These are phyloP conservation scores for Trichosporon sp. DNA, from an alignment of 1,284 basidiomycete genomes.

Conservation along the genomic window DNA sequence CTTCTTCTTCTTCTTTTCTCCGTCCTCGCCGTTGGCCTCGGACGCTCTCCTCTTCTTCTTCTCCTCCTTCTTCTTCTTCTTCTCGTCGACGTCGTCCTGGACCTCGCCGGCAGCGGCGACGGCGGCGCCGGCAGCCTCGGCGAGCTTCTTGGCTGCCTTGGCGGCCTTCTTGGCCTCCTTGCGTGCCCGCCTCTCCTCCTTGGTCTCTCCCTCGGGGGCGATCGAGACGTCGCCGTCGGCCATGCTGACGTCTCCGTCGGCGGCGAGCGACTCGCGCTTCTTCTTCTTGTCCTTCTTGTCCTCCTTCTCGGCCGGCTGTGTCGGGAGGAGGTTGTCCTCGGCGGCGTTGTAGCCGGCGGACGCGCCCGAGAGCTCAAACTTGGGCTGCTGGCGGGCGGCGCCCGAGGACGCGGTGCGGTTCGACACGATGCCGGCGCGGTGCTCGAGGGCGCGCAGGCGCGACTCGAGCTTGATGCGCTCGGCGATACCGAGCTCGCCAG, in stretches of 20 bases:
- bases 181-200: conserved; percentile 58
- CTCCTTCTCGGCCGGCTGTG: conserved; percentile 67
- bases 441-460: conserved; percentile 81
- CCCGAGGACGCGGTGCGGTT: conserved; percentile 58
- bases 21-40: conserved; percentile 35
- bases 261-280: conserved; percentile 59
- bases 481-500: conserved; percentile 83
- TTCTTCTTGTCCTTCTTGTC: conserved; percentile 70
- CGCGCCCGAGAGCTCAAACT: conserved; percentile 72
- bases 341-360: conserved; percentile 68
- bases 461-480: conserved; percentile 94
- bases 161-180: conserved; percentile 55
- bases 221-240: conserved; percentile 46
- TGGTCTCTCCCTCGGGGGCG: conserved; percentile 49
- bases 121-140: conserved; percentile 11
- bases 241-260: conserved; percentile 48
- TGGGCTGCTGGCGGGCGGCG: conserved; percentile 59
- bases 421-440: conserved; percentile 65
- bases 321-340: conserved; percentile 66
- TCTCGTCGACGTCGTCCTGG: conserved; percentile 16
- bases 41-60: conserved; percentile 56
- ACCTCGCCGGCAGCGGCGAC: neutral
- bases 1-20: conserved; percentile 63
- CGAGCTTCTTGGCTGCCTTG: conserved; percentile 36
- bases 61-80: conserved; percentile 42